Conservation (phyloP, 495 filamentous ascomycete species). For the Aspergillus carlsbadensis region DNA sequence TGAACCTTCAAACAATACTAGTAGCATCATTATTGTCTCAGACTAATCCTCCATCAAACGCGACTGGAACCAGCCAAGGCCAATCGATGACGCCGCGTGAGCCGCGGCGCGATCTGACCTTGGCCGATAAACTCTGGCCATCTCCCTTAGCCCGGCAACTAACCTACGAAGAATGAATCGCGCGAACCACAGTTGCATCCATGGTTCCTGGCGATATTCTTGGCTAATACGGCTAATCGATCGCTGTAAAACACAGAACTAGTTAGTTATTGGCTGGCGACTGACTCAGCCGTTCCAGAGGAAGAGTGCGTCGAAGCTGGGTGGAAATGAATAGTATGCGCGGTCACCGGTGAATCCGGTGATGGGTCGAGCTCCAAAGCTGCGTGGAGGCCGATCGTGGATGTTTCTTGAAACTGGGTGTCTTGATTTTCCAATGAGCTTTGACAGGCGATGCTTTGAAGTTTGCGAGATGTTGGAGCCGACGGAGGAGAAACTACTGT, state of each 20-base stretch:
- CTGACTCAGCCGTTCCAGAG: too few species aligned
- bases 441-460: neutral
- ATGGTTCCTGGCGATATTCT: neutral
- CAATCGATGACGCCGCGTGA: neutral
- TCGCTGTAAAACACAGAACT: neutral
- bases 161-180: neutral
- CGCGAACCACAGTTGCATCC: neutral
- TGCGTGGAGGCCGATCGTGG: too few species aligned
- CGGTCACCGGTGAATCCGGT: too few species aligned
- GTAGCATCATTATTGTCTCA: neutral
- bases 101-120: neutral
- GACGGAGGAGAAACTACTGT: too few species aligned
- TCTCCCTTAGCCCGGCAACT: neutral
- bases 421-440: too few species aligned
- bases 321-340: too few species aligned
- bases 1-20: neutral
- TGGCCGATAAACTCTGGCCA: constrained; percentile 3
- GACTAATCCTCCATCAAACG: neutral
- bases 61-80: neutral
- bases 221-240: constrained; percentile 4
- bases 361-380: too few species aligned
- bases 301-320: too few species aligned
- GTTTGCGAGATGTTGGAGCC: too few species aligned
- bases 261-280: neutral
- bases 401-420: neutral